phyloP scores from a whole-genome alignment of 495 filamentous ascomycete species.

The Daldinia bambusicola region DNA sequence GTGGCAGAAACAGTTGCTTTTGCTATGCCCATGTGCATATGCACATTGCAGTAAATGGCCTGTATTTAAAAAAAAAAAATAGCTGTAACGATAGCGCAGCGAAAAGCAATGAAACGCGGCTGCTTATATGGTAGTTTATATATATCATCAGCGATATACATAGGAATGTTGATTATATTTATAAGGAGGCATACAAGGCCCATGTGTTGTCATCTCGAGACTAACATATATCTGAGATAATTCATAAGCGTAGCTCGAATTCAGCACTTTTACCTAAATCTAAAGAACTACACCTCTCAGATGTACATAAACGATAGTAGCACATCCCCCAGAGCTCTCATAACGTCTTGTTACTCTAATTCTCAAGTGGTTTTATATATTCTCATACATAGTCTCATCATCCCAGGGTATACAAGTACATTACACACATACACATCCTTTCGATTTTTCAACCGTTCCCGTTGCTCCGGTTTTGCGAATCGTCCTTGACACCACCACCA shows the following conservation, averaged over 20 bases:
- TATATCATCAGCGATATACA: background rate
- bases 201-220: too few species aligned
- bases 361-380: background rate
- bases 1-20: background rate
- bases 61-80: too few species aligned
- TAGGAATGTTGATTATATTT: background rate
- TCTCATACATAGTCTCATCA: constrained; percentile 17
- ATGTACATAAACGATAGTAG: background rate
- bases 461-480: constrained; percentile 1
- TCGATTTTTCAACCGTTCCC: background rate
- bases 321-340: background rate
- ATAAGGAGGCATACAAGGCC: background rate
- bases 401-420: constrained; percentile 30
- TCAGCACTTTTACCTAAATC: background rate
- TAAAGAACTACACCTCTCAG: background rate
- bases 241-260: background rate
- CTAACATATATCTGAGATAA: too few species aligned
- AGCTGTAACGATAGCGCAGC: too few species aligned
- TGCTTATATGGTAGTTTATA: background rate
- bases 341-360: constrained; percentile 5
- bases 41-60: too few species aligned
- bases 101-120: background rate
- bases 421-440: background rate
- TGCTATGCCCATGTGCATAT: background rate
- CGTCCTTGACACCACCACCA: background rate